Evolutionary conservation across 2,329 filamentous ascomycete genomes (phyloP).

Genomic region (Colletotrichum euphorbiae): DNA sequence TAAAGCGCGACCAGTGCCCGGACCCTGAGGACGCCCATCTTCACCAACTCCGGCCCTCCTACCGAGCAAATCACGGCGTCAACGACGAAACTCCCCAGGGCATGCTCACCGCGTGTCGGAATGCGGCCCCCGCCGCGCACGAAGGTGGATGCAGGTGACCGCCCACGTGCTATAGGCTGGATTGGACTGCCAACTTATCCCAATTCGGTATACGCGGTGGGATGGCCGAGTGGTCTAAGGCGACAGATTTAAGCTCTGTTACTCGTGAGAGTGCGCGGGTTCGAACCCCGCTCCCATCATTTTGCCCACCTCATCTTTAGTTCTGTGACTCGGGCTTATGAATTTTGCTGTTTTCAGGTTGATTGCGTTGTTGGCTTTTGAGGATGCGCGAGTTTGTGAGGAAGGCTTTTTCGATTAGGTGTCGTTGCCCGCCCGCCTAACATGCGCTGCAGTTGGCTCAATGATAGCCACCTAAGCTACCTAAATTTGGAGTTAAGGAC

Average conservation of each 20-base stretch:
- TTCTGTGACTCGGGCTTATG: neutral
- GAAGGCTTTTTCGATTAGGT: neutral
- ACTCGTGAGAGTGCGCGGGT: conserved; percentile 38
- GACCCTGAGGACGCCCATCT: too few relatives aligned
- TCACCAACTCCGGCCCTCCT: too few relatives aligned
- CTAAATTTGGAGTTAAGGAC: too few relatives aligned
- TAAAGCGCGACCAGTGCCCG: too few relatives aligned
- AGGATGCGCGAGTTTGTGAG: neutral
- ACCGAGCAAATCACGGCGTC: neutral
- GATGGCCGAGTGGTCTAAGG: conserved; percentile 40
- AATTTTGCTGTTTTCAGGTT: neutral
- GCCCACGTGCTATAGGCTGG: neutral
- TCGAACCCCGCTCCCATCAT: conserved; percentile 39
- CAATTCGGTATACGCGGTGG: conserved; percentile 17
- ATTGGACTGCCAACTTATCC: neutral
- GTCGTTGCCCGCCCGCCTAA: too few relatives aligned
- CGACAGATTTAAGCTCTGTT: conserved; percentile 40
- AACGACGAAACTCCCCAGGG: neutral
- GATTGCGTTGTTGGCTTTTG: neutral
- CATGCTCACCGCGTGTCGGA: neutral
- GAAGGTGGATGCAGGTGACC: neutral
- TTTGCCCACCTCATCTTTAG: neutral
- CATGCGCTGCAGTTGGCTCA: too few relatives aligned
- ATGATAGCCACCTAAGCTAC: too few relatives aligned
- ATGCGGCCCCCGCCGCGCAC: neutral